phyloP scores from a whole-genome alignment of 2,329 filamentous ascomycete species.

The Ophiocordyceps camponoti-leonardi region DNA sequence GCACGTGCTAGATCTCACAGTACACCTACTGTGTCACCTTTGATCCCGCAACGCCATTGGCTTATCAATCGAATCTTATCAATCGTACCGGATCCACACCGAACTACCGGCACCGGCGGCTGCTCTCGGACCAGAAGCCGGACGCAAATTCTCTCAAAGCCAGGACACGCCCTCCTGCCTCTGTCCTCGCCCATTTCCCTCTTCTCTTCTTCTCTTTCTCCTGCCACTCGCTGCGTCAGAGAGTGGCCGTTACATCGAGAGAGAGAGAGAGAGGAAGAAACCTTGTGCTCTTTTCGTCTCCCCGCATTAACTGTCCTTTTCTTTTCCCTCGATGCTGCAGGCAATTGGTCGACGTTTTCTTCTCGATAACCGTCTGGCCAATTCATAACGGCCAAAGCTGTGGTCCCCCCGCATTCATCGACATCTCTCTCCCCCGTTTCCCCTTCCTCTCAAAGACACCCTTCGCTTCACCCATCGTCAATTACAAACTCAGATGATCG shows the following conservation, averaged over 20 bases:
- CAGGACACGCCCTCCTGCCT: background rate
- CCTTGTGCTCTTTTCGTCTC: background rate
- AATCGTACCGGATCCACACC: conserved; percentile 23
- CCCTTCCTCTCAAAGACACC: background rate
- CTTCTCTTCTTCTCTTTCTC: background rate
- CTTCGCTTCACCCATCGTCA: background rate
- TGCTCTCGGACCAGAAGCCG: background rate
- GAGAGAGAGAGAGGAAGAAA: background rate
- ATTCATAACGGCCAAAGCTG: background rate
- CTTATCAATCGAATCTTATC: conserved; percentile 32
- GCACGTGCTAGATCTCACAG: background rate
- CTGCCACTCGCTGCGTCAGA: background rate
- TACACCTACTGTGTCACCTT: background rate
- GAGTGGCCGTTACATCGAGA: too few species aligned
- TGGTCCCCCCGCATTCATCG: background rate
- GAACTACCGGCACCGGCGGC: conserved; percentile 8
- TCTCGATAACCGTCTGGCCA: background rate
- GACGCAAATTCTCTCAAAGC: background rate
- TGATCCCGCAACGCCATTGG: background rate
- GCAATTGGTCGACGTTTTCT: background rate
- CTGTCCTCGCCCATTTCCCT: background rate
- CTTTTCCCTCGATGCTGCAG: background rate
- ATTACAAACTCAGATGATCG: background rate
- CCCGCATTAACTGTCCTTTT: background rate
- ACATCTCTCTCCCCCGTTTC: background rate